phyloP scores from a whole-genome alignment of 2,329 filamentous ascomycete genomes.

The Venturia aucupariae region DNA sequence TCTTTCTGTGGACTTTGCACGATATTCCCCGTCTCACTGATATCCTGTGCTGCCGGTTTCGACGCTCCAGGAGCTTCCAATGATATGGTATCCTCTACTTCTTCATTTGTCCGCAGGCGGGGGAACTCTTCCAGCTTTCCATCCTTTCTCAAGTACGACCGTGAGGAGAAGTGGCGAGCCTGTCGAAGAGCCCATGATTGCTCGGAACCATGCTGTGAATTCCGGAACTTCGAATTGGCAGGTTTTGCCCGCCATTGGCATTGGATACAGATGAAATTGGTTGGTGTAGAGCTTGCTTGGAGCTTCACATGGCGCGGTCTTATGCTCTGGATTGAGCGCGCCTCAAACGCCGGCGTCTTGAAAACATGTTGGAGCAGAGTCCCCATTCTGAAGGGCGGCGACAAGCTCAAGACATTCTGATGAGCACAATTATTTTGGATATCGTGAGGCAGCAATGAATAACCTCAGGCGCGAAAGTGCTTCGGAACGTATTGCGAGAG shows the following conservation, averaged over 20 bases:
- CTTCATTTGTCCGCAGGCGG: background rate
- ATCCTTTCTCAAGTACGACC: background rate
- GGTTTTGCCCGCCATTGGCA: conserved; percentile 24
- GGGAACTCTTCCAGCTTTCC: background rate
- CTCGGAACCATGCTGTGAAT: background rate
- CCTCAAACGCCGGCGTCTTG: conserved; percentile 23
- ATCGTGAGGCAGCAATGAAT: background rate
- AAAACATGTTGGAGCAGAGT: conserved; percentile 33
- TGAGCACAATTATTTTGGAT: background rate
- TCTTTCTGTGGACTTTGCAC: background rate
- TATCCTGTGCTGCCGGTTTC: background rate
- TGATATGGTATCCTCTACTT: background rate
- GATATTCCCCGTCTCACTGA: background rate
- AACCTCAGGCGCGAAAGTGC: background rate
- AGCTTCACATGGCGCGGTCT: conserved; percentile 15
- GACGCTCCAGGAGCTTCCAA: background rate
- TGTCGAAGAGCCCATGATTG: conserved; percentile 11
- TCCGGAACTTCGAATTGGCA: conserved; percentile 6
- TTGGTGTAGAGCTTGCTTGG: conserved; percentile 14
- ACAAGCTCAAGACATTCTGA: background rate
- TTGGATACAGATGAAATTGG: conserved; percentile 22
- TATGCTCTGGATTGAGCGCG: conserved; percentile 17
- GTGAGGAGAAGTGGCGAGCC: conserved; percentile 14
- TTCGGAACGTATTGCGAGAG: background rate
- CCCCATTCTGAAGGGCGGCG: conserved; percentile 26